Conservation (phyloP, 345 rosid species). For the Corchorus capsularis region DNA sequence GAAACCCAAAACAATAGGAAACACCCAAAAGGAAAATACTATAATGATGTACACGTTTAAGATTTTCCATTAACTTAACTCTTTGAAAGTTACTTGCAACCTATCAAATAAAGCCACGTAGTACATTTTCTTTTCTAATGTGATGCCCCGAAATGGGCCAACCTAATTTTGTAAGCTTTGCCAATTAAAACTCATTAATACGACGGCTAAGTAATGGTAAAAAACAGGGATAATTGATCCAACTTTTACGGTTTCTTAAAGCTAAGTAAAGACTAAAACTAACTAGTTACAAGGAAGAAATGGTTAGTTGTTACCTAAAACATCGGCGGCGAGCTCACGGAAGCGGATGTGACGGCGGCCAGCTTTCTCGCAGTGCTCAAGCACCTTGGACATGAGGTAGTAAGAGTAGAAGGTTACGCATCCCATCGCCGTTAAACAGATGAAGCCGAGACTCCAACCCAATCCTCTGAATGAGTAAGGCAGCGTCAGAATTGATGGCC, state of each 20-base stretch:
- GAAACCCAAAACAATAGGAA: too few species aligned
- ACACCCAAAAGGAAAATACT: too few species aligned
- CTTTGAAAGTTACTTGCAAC: too few species aligned
- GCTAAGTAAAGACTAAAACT: neutral
- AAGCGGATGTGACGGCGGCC: constrained; percentile 96
- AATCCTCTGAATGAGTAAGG: constrained; percentile 85
- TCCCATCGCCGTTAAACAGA: constrained; percentile 82
- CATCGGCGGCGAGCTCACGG: constrained; percentile 98
- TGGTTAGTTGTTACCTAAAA: constrained; percentile 50
- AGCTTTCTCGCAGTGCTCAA: constrained; percentile 82
- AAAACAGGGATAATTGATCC: neutral
- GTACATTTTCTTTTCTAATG: neutral
- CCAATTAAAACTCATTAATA: too few species aligned
- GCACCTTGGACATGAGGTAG: constrained; percentile 83
- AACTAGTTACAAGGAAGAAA: neutral
- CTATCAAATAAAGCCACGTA: neutral
- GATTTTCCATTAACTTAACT: too few species aligned
- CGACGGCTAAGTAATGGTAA: too few species aligned
- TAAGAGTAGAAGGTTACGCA: constrained; percentile 83
- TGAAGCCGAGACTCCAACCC: constrained; percentile 76
- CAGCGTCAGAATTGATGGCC: constrained; percentile 81
- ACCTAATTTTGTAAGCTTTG: neutral
- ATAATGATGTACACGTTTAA: too few species aligned
- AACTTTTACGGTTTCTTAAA: neutral
- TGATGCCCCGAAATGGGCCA: neutral